Conservation (phyloP, 2,329 filamentous ascomycete genomes). For the Fusarium circinatum region DNA sequence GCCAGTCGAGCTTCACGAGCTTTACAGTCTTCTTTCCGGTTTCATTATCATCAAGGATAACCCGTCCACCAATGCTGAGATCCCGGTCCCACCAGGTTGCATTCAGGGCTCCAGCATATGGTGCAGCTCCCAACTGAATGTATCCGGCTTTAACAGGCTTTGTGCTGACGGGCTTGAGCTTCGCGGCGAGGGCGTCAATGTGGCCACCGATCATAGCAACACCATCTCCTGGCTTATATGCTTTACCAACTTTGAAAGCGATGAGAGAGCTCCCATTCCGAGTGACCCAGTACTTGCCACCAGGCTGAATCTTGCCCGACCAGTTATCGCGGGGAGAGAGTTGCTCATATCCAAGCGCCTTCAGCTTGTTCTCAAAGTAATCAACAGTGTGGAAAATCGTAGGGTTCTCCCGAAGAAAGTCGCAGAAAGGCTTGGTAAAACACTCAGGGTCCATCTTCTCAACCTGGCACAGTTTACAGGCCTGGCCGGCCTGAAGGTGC, state of each 20-base stretch:
- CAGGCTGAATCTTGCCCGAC: conserved; percentile 75
- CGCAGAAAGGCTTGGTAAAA: conserved; percentile 85
- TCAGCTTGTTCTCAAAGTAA: conserved; percentile 78
- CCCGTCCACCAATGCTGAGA: conserved; percentile 87
- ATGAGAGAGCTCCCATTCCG: conserved; percentile 89
- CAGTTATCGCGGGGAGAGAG: conserved; percentile 84
- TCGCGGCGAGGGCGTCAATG: conserved; percentile 90
- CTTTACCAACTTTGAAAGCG: conserved; percentile 83
- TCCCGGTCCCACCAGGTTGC: conserved; percentile 98
- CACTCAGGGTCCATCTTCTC: conserved; percentile 63
- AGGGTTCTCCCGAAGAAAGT: conserved; percentile 89
- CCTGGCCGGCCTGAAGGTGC: conserved; percentile 38
- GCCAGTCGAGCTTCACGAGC: conserved; percentile 93
- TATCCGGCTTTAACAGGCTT: conserved; percentile 88
- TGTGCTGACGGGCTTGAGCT: conserved; percentile 89
- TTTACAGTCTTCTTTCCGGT: conserved; percentile 81
- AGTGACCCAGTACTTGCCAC: conserved; percentile 89
- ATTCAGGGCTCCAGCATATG: conserved; percentile 89
- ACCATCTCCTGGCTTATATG: conserved; percentile 86
- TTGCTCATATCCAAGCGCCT: conserved; percentile 77
- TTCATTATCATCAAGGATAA: conserved; percentile 79
- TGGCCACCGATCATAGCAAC: conserved; percentile 91
- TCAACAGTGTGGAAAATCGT: conserved; percentile 92
- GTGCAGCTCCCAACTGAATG: conserved; percentile 88
- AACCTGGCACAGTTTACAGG: conserved; percentile 52